These are phyloP conservation scores for Coemansia sp. DNA, from an alignment of 192 early-diverging fungal genomes.

Conservation along the genomic window DNA sequence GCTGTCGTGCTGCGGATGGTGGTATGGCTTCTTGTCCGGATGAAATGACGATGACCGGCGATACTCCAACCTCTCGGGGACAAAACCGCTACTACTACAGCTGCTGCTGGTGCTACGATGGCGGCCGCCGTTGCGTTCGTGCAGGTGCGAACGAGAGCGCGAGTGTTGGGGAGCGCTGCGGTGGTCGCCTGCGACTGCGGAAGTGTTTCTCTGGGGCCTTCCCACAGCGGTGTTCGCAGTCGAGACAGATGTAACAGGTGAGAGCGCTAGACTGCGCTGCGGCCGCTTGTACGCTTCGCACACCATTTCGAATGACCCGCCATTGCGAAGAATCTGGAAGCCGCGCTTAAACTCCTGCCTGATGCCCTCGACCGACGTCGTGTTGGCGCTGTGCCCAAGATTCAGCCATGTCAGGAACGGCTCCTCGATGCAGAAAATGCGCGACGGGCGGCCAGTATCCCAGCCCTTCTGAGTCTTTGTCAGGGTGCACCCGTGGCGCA, in stretches of 20 bases:
- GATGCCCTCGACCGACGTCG: conserved; percentile 72
- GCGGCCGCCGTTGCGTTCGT: not conserved
- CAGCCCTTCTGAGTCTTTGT: conserved; percentile 85
- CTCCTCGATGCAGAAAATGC: conserved; percentile 88
- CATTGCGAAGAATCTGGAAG: conserved; percentile 58
- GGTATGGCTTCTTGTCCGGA: not conserved
- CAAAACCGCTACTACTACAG: not conserved
- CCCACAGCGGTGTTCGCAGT: not conserved
- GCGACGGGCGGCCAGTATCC: conserved; percentile 66
- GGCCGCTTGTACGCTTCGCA: conserved; percentile 49
- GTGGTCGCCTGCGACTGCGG: not conserved
- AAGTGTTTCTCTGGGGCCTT: not conserved
- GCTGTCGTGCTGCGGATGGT: not conserved
- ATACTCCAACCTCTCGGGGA: not conserved
- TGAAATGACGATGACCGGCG: conserved; percentile 7
- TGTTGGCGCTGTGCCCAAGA: conserved; percentile 88
- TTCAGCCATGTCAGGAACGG: conserved; percentile 88
- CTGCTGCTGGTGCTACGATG: conserved; percentile 2
- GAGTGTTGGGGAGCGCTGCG: not conserved
- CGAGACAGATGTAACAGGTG: not conserved
- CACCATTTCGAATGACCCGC: conserved; percentile 43
- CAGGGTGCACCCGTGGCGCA: conserved; percentile 76
- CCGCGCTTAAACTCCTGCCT: conserved; percentile 80
- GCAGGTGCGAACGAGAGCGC: not conserved
- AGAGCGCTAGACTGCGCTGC: not conserved